Percentiles rank a stretch among this genome's conserved stretches.
phyloP scores from a whole-genome alignment of 345 rosid genomes.

The Anacardium occidentale region DNA sequence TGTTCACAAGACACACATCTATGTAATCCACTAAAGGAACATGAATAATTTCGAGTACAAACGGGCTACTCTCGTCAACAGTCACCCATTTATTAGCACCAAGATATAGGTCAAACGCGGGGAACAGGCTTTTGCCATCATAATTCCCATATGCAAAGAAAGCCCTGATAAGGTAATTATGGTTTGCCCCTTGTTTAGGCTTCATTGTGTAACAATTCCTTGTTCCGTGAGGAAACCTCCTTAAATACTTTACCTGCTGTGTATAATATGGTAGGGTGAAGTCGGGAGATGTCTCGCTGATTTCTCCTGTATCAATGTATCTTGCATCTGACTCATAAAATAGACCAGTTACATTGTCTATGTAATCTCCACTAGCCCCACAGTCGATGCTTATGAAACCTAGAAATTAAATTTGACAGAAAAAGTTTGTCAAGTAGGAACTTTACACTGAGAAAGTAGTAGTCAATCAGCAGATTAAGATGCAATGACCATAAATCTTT shows the following conservation, averaged over 20 bases:
- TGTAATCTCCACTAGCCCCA: neutral
- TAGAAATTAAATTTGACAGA: too few relatives aligned
- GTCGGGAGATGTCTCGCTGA: neutral
- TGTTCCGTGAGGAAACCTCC: neutral
- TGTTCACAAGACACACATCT: conserved; percentile 27
- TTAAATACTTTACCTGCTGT: neutral
- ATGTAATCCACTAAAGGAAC: neutral
- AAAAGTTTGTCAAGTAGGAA: too few relatives aligned
- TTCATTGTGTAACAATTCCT: conserved; percentile 18
- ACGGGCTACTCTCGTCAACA: rapidly evolving
- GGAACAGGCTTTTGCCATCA: conserved; percentile 4
- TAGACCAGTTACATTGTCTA: neutral
- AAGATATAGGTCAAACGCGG: conserved; percentile 25
- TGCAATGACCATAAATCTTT: too few relatives aligned
- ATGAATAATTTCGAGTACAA: neutral
- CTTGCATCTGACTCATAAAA: neutral
- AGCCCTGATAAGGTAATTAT: conserved; percentile 15
- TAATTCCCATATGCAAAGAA: conserved; percentile 26
- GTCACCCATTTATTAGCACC: conserved; percentile 19
- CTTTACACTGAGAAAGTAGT: too few relatives aligned
- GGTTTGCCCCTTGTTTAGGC: conserved; percentile 15
- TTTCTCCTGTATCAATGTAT: conserved; percentile 8
- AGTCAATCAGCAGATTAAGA: too few relatives aligned
- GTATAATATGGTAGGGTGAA: neutral
- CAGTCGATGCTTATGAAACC: neutral